Evolutionary conservation across 495 filamentous ascomycete species (phyloP).

Genomic region (Viridothelium virens): DNA sequence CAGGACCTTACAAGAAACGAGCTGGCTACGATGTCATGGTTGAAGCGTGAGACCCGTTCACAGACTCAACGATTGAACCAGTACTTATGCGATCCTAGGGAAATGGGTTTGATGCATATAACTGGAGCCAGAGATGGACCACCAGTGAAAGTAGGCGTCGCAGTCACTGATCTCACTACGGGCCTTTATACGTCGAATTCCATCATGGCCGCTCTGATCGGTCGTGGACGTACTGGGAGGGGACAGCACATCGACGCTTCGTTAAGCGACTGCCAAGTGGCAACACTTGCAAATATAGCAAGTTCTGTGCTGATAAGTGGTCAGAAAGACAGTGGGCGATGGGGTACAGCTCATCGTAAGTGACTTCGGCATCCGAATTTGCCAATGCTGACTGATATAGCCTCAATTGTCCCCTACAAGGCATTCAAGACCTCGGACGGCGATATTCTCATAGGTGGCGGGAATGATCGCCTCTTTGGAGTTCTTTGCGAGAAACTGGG

Average conservation of each 20-base stretch:
- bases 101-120: slow-evolving; percentile 98
- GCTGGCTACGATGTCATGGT: slow-evolving; percentile 99
- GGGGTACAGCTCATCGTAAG: slow-evolving; percentile 89
- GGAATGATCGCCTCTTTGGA: slow-evolving; percentile 86
- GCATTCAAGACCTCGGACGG: slow-evolving; percentile 91
- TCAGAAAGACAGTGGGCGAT: slow-evolving; percentile 75
- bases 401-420: slow-evolving; percentile 87
- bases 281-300: slow-evolving; percentile 85
- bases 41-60: slow-evolving; percentile 50
- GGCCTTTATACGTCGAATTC: slow-evolving; percentile 95
- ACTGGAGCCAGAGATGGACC: slow-evolving; percentile 80
- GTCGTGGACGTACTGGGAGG: slow-evolving; percentile 55
- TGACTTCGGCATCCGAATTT: slow-evolving; percentile 32
- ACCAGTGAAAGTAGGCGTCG: slow-evolving; percentile 94
- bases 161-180: slow-evolving; percentile 92
- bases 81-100: slow-evolving; percentile 33
- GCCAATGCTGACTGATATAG: slow-evolving; percentile 31
- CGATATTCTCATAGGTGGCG: slow-evolving; percentile 84
- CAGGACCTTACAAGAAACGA: slow-evolving; percentile 78
- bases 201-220: slow-evolving; percentile 87
- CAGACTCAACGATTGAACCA: neutral
- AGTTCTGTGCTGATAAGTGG: slow-evolving; percentile 87
- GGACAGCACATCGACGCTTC: slow-evolving; percentile 92
- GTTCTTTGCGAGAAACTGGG: slow-evolving; percentile 74
- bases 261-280: slow-evolving; percentile 89